Evolutionary conservation across 805 yeast species (phyloP).

Genomic region (Lachancea cidri): DNA sequence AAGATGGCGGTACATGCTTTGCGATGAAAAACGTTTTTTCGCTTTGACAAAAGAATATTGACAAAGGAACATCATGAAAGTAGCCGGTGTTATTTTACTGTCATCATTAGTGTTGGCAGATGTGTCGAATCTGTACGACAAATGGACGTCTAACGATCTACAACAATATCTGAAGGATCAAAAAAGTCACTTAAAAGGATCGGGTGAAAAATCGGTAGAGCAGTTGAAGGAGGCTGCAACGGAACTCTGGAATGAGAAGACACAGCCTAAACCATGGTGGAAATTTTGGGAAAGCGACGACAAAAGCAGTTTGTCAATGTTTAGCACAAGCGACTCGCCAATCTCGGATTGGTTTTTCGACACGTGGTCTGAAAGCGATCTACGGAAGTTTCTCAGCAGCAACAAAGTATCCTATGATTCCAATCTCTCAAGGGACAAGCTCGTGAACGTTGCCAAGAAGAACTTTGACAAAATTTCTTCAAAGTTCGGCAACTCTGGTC

Average conservation of each 20-base stretch:
- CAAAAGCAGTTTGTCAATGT: conserved; percentile 5
- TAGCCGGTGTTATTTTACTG: conserved; percentile 2
- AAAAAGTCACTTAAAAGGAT: conserved; percentile 15
- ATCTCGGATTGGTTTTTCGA: conserved; percentile 44
- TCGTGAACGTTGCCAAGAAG: conserved; percentile 38
- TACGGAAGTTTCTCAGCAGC: conserved; percentile 32
- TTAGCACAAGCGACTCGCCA: conserved; percentile 8
- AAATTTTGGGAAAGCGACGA: conserved; percentile 20
- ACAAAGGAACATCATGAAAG: conserved; percentile 1
- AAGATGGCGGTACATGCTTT: not conserved
- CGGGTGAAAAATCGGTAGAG: conserved; percentile 17
- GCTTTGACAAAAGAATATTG: not conserved
- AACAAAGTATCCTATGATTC: conserved; percentile 30
- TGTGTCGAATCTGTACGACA: conserved; percentile 14
- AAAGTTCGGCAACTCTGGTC: conserved; percentile 36
- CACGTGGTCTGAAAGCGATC: conserved; percentile 38
- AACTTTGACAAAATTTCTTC: conserved; percentile 39
- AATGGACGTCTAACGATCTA: conserved; percentile 35
- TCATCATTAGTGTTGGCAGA: conserved; percentile 7
- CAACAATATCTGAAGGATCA: conserved; percentile 34
- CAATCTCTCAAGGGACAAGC: conserved; percentile 34
- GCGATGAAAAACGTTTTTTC: not conserved
- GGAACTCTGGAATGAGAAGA: conserved; percentile 17
- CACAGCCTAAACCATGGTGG: conserved; percentile 29
- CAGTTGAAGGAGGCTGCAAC: conserved; percentile 23